These are phyloP conservation scores for Nitzschia sp. DNA, from an alignment of 108 stramenopile genomes.

Conservation along the genomic window DNA sequence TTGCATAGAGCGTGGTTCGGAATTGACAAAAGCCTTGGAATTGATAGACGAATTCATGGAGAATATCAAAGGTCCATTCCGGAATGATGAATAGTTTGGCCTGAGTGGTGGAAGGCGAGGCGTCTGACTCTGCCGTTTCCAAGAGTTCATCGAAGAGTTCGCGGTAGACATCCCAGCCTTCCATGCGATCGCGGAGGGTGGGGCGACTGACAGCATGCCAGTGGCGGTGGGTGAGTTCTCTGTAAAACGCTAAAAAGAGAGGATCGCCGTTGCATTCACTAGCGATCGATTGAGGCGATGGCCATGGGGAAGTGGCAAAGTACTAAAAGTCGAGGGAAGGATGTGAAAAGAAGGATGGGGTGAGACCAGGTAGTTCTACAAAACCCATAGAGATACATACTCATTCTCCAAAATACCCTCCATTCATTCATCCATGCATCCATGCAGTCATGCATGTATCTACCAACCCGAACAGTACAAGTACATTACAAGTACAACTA, in stretches of 20 bases:
- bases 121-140: slow-evolving; percentile 56
- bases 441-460: no score
- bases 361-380: no score
- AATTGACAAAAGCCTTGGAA: slow-evolving; percentile 99
- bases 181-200: slow-evolving; percentile 80
- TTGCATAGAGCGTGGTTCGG: slow-evolving; percentile 69
- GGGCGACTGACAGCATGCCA: slow-evolving; percentile 79
- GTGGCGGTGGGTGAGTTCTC: slow-evolving; percentile 85
- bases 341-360: neutral
- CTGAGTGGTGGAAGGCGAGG: slow-evolving; percentile 13
- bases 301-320: slow-evolving; percentile 84
- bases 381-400: no score
- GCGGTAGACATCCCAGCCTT: slow-evolving; percentile 88
- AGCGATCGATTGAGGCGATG: slow-evolving; percentile 74
- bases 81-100: slow-evolving; percentile 80
- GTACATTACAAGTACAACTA: no score
- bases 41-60: slow-evolving; percentile 98
- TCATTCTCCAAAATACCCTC: no score
- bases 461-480: no score
- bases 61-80: slow-evolving; percentile 97
- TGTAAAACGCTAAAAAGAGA: slow-evolving; percentile 84
- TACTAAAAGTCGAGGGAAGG: slow-evolving; percentile 49
- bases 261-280: slow-evolving; percentile 84
- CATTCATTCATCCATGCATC: no score
- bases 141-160: slow-evolving; percentile 84